These are phyloP conservation scores for Euptelea pleiosperma DNA, from an alignment of 164 flowering plant species.

Conservation along the genomic window DNA sequence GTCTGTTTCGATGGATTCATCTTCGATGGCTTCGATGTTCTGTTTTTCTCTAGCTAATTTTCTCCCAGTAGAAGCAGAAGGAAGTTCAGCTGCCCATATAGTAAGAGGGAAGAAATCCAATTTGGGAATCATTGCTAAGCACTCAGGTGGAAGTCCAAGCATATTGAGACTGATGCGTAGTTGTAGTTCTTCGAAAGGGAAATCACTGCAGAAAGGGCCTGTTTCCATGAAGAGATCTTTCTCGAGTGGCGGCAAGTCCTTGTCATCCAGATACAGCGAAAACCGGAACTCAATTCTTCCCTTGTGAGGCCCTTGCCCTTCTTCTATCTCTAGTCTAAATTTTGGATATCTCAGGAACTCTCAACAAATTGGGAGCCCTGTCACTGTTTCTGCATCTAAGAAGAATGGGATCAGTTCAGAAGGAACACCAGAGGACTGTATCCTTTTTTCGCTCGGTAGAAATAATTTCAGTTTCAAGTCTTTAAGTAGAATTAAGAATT, in stretches of 20 bases:
- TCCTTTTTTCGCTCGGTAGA: no score
- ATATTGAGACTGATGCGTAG: constrained; percentile 27
- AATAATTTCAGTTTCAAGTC: constrained; percentile 5
- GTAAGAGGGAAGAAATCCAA: constrained; percentile 5
- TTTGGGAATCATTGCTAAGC: constrained; percentile 14
- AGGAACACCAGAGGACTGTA: not conserved
- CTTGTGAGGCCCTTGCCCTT: constrained; percentile 21
- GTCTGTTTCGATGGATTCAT: constrained; percentile 58
- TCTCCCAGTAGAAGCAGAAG: constrained; percentile 15
- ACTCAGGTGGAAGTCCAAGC: constrained; percentile 21
- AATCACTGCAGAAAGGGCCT: constrained; percentile 27
- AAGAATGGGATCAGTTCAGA: not conserved
- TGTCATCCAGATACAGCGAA: constrained; percentile 26
- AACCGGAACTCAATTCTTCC: constrained; percentile 39
- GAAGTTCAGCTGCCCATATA: constrained; percentile 12
- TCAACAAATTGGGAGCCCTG: constrained; percentile 3
- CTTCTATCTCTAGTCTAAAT: not conserved
- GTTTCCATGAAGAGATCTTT: constrained; percentile 49
- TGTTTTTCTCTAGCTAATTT: constrained; percentile 17
- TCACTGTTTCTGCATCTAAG: not conserved
- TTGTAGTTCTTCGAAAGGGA: constrained; percentile 32
- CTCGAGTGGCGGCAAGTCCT: constrained; percentile 40
- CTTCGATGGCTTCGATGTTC: constrained; percentile 28
- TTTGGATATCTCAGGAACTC: constrained; percentile 1
- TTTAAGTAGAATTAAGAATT: not conserved